Evolutionary conservation across 805 yeast genomes (phyloP).

Genomic region (Wickerhamomyces alni): DNA sequence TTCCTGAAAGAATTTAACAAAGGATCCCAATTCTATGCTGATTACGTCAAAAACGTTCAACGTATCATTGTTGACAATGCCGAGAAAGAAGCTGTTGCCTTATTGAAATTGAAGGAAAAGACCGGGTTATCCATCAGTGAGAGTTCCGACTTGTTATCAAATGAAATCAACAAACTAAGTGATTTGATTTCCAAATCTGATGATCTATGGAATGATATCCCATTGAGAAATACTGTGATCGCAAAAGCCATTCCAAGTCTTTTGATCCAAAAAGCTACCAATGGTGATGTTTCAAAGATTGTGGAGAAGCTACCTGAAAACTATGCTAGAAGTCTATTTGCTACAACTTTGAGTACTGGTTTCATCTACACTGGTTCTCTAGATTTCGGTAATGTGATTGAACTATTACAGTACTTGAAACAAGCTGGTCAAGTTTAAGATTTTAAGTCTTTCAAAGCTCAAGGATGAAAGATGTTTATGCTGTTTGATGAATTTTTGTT

Average conservation of each 20-base stretch:
- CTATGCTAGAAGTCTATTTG: conserved; percentile 78
- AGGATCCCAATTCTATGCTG: conserved; percentile 69
- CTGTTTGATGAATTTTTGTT: no score
- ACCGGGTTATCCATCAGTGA: conserved; percentile 58
- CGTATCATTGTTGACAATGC: conserved; percentile 72
- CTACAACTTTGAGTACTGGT: conserved; percentile 22
- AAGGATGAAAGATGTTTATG: not conserved
- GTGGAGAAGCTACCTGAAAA: conserved; percentile 78
- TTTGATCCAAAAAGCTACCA: conserved; percentile 65
- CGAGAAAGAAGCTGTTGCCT: conserved; percentile 72
- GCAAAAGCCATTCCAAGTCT: conserved; percentile 72
- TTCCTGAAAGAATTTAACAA: conserved; percentile 71
- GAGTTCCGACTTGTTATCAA: conserved; percentile 78
- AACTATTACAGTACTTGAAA: conserved; percentile 23
- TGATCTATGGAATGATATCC: conserved; percentile 76
- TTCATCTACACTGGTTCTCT: conserved; percentile 21
- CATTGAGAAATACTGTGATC: conserved; percentile 72
- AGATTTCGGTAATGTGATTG: conserved; percentile 23
- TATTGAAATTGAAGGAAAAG: conserved; percentile 69
- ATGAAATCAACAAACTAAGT: conserved; percentile 75
- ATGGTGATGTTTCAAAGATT: conserved; percentile 49
- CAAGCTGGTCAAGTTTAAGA: not conserved
- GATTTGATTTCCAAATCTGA: conserved; percentile 83
- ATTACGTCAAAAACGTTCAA: conserved; percentile 85
- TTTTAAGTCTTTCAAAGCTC: not conserved